Percentiles rank a stretch among this genome's conserved stretches.
Conservation (phyloP, 108 stramenopile species). For the Mediolabrus comicus region DNA sequence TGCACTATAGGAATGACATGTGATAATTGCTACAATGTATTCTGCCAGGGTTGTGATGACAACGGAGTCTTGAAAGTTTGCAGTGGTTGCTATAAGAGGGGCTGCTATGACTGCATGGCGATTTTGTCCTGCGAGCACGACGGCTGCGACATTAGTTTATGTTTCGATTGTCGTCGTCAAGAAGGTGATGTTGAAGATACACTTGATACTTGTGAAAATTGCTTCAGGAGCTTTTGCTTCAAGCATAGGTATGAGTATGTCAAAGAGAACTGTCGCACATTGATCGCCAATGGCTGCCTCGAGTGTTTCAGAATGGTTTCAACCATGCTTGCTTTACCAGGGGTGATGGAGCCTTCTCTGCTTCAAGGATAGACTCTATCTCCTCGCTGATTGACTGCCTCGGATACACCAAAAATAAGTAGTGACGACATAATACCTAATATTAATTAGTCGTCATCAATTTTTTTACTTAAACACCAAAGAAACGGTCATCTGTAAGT, state of each 20-base stretch:
- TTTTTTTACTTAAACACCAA: background rate
- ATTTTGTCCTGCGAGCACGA: background rate
- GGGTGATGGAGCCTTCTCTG: no score
- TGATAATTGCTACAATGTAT: no score
- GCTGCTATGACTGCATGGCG: background rate
- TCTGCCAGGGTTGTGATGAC: no score
- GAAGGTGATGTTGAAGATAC: background rate
- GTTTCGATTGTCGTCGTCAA: background rate
- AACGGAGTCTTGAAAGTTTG: no score
- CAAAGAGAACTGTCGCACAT: constrained; percentile 1
- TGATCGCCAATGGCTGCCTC: background rate
- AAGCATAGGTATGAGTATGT: background rate
- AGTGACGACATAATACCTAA: background rate
- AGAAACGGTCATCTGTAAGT: background rate
- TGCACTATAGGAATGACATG: no score
- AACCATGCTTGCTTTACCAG: background rate
- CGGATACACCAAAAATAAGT: no score
- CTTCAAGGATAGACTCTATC: no score
- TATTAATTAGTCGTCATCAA: background rate
- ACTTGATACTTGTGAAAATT: background rate
- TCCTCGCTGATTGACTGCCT: no score
- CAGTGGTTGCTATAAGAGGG: background rate
- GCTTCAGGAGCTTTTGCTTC: constrained; percentile 5
- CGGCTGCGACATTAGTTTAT: background rate
- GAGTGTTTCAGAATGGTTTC: background rate